Conservation (phyloP, 139 green algal species). For the Picochlorum sp. region DNA sequence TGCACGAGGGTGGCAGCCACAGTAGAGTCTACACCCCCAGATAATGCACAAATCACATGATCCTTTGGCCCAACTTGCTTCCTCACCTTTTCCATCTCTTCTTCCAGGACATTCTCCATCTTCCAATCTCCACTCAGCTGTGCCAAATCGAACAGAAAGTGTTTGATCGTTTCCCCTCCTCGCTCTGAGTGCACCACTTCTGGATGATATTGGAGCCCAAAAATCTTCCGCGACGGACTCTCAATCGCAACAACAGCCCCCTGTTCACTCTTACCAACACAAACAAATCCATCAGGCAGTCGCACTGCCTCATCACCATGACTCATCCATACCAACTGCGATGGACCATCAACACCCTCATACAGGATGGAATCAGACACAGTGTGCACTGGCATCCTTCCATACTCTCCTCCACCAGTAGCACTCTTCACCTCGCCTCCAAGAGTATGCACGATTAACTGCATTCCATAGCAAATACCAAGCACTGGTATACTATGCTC, state of each 20-base stretch:
- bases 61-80: constrained; percentile 68
- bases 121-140: constrained; percentile 73
- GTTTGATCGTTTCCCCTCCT: constrained; percentile 71
- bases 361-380: constrained; percentile 59
- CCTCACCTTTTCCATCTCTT: constrained; percentile 71
- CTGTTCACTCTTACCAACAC: constrained; percentile 73
- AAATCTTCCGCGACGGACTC: constrained; percentile 60
- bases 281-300: constrained; percentile 81
- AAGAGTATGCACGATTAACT: constrained; percentile 37
- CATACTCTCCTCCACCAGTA: constrained; percentile 85
- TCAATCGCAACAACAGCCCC: constrained; percentile 93
- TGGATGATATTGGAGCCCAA: constrained; percentile 95
- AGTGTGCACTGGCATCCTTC: constrained; percentile 83
- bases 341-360: constrained; percentile 25
- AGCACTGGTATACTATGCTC: constrained; percentile 72
- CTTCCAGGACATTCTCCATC: constrained; percentile 92
- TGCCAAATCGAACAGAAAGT: constrained; percentile 84
- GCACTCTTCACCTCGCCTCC: constrained; percentile 73
- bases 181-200: constrained; percentile 88
- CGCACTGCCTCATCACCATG: constrained; percentile 87
- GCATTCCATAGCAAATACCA: constrained; percentile 98
- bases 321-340: constrained; percentile 94
- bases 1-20: constrained; percentile 96
- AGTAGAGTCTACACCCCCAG: constrained; percentile 91
- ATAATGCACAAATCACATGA: constrained; percentile 97